These are phyloP conservation scores for Ricinus communis DNA, from an alignment of 345 rosid species.

Conservation along the genomic window DNA sequence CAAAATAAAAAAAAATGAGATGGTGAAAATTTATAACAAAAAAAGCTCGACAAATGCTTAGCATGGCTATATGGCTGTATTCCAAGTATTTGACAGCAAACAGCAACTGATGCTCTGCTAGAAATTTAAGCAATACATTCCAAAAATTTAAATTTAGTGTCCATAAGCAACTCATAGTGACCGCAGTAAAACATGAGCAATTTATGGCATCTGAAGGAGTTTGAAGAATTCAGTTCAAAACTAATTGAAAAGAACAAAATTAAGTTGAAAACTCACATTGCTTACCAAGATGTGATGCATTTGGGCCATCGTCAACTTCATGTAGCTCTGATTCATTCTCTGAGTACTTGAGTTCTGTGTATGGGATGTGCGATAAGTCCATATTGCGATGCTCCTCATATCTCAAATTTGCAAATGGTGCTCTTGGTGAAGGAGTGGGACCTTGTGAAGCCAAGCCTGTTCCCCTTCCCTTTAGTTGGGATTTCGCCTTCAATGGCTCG, in stretches of 20 bases:
- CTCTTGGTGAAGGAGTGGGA: constrained; percentile 76
- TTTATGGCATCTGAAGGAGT: background rate
- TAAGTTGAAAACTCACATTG: constrained; percentile 27
- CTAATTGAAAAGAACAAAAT: background rate
- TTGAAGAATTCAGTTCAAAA: background rate
- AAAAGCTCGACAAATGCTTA: too few species aligned
- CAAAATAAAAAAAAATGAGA: background rate
- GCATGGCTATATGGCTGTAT: too few species aligned
- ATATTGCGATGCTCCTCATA: constrained; percentile 28
- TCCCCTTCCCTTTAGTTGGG: constrained; percentile 33
- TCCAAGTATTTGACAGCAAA: too few species aligned
- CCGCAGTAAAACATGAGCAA: too few species aligned
- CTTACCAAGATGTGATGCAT: constrained; percentile 23
- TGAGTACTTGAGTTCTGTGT: constrained; percentile 42
- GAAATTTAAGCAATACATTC: too few species aligned
- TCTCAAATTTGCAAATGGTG: constrained; percentile 27
- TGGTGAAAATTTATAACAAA: too few species aligned
- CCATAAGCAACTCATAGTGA: too few species aligned
- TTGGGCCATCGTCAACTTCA: constrained; percentile 33
- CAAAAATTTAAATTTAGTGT: too few species aligned
- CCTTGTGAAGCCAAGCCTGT: constrained; percentile 38
- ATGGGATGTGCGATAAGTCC: constrained; percentile 37
- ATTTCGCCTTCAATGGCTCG: constrained; percentile 52
- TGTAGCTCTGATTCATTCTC: constrained; percentile 39
- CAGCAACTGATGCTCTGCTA: too few species aligned